Base-by-base conservation (phyloP, 2,329 filamentous ascomycete species). In the Gyromitra esculenta region DNA sequence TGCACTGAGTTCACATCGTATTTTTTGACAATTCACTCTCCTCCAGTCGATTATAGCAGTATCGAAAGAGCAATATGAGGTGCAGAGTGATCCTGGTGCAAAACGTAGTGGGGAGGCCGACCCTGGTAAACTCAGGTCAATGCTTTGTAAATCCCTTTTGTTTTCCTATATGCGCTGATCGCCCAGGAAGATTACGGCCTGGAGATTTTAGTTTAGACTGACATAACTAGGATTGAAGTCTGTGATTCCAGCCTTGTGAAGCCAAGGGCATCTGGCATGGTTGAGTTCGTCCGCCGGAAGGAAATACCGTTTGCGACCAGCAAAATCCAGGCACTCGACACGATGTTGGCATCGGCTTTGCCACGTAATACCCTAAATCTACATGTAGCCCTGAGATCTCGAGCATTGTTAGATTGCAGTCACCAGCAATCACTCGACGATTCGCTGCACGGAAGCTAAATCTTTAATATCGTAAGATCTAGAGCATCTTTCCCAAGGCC, bases 341-440 rank as follows among this genome's bases (percentile, higher is more conserved):
- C 41, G 9, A 50, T 60, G 43, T 54, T 18, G 13, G 31, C 35
- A 63, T 48, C 25, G 37, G 52, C 18, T 68, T 41, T 57, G 57
- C 59, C 68, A 71, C 48, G 68, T 71, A 71, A 60, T 41, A 50
- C 50, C 50, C 35, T 31, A 15, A 56, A 45, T 45, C 11, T 35
- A 65, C 21, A 15, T 54, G 45, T 52, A 52, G 8, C 15, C 25
- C 25, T 31, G 25, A 31, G 25, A 31, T 31, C 25, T 31, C 25
- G 25, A 31, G 25, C 18, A 7, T 52, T 43, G 18, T 25, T 31
- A n/a, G 11, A 60, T 52, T 60, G 18, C 2, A 48, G 5, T 74
- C 71, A 74, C 63, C 39, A 31, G 25, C 25, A 11, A 69, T 74
- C 71, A 74, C 71, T 74, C 71, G 71, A 39, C 43, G 8, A 25